A percentile compares a stretch with the other conserved stretches of the same genome.
Conservation (phyloP, 495 filamentous ascomycete species). For the Beverwykella pulmonaria region DNA sequence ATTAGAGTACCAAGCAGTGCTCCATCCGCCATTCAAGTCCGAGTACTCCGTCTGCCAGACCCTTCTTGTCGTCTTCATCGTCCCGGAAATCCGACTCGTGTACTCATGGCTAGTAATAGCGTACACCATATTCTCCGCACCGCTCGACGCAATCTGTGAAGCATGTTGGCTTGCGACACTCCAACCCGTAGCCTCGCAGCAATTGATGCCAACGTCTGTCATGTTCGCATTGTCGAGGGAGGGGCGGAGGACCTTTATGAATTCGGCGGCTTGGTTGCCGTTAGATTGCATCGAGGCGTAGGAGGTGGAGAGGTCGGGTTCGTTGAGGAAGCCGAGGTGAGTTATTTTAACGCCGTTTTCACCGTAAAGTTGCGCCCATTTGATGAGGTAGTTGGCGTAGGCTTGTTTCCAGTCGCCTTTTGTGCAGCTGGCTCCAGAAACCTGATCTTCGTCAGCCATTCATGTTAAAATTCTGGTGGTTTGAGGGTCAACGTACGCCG, state of each 20-base stretch:
- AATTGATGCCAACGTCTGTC: constrained; percentile 33
- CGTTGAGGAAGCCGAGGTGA: constrained; percentile 36
- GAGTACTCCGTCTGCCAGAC: constrained; percentile 44
- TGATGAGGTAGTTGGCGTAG: constrained; percentile 35
- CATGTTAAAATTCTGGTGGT: background rate
- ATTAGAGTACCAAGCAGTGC: constrained; percentile 30
- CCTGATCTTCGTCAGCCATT: background rate
- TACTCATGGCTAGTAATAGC: constrained; percentile 33
- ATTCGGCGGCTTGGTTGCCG: constrained; percentile 35
- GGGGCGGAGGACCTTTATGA: constrained; percentile 34
- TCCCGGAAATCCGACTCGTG: constrained; percentile 17
- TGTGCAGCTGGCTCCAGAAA: constrained; percentile 25
- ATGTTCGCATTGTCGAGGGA: constrained; percentile 23
- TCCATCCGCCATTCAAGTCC: constrained; percentile 33
- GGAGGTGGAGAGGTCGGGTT: constrained; percentile 30
- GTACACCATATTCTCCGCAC: constrained; percentile 25
- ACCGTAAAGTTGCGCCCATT: constrained; percentile 32
- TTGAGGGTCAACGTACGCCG: constrained; percentile 20
- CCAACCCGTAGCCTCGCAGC: constrained; percentile 38
- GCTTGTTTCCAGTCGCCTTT: constrained; percentile 35
- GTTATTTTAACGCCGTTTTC: constrained; percentile 30
- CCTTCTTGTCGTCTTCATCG: constrained; percentile 3
- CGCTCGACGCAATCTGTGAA: constrained; percentile 13
- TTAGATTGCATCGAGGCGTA: constrained; percentile 32
- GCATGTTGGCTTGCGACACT: constrained; percentile 19